Conservation (phyloP, 192 early-diverging fungal species). For the Paraglomus brasilianum region DNA sequence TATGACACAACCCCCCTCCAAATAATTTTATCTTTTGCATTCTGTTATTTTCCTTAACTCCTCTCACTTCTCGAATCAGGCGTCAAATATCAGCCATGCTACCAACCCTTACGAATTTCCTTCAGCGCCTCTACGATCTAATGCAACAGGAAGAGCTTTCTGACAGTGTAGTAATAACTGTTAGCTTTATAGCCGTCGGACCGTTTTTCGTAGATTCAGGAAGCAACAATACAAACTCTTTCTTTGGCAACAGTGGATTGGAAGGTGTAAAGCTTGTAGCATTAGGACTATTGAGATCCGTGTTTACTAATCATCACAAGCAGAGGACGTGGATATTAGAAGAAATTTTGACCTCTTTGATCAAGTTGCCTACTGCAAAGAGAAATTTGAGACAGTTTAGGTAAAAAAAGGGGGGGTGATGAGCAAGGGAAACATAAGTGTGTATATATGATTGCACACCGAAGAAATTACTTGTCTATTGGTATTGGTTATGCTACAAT, state of each 20-base stretch:
- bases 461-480: no score
- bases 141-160: slow-evolving; percentile 43
- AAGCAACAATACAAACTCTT: slow-evolving; percentile 26
- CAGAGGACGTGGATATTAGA: slow-evolving; percentile 84
- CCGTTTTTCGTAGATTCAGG: slow-evolving; percentile 51
- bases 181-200: slow-evolving; percentile 46
- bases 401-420: not conserved
- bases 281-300: slow-evolving; percentile 33
- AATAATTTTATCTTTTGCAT: not conserved
- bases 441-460: no score
- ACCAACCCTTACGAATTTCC: slow-evolving; percentile 26
- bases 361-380: slow-evolving; percentile 55
- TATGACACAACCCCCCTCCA: not conserved
- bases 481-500: no score
- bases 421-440: no score
- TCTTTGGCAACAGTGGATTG: slow-evolving; percentile 34
- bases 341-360: slow-evolving; percentile 75
- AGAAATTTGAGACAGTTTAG: slow-evolving; percentile 31
- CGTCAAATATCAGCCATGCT: slow-evolving; percentile 16
- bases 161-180: slow-evolving; percentile 47
- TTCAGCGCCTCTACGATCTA: slow-evolving; percentile 23
- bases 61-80: slow-evolving; percentile 18
- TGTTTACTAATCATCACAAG: slow-evolving; percentile 53
- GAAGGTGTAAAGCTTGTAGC: slow-evolving; percentile 36
- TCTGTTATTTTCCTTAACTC: not conserved